Base-by-base conservation (phyloP, 805 yeast species). In the Kockiozyma suomiensis region DNA sequence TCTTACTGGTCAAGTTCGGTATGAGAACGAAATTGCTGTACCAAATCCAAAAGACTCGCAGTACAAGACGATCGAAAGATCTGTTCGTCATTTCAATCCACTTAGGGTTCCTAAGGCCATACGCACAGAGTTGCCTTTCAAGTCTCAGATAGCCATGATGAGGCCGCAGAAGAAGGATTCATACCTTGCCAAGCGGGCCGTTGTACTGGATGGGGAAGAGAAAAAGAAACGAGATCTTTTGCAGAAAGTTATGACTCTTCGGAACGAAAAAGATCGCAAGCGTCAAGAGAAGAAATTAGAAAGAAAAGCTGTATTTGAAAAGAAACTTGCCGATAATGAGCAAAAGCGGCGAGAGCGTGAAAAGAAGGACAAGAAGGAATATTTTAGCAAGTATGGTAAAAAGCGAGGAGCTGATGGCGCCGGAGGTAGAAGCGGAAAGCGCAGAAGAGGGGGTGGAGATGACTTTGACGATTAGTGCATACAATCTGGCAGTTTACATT, bases 1-100 rank as follows among this genome's bases (percentile, higher is more conserved):
- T 71, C 79, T 93, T 63, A 94, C 97, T 0, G 99, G 99, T 59
- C 87, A 87, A 69, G 91, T 94, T 45, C 84, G 99, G 70, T 93
- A 94, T 23, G 96, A 82, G 25, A 74, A 80, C 66, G 82, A 81
- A 40, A 70, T 90, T 49, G 83, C 81, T 21, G 84, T 94, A 0
- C 93, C 93, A 50, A 73, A 75, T 53, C 75, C 75, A 50, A 75
- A 78, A 40, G 83, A 82, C 66, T 80, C 84, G 59, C 73, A 78
- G 38, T 85, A 84, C 70, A 74, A 75, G 40, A 91, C 90, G 76
- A 80, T 96, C 58, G 97, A 90, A 75, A 83, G 99, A 70, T 78
- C 76, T 28, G 91, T 88, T 67, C 83, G 97, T 67, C 85, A 83
- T 65, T 94, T 94, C 83, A 90, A 92, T 70, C 86, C 96, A 1